phyloP scores from a whole-genome alignment of 108 stramenopile genomes.

The Skeletonema grethae region DNA sequence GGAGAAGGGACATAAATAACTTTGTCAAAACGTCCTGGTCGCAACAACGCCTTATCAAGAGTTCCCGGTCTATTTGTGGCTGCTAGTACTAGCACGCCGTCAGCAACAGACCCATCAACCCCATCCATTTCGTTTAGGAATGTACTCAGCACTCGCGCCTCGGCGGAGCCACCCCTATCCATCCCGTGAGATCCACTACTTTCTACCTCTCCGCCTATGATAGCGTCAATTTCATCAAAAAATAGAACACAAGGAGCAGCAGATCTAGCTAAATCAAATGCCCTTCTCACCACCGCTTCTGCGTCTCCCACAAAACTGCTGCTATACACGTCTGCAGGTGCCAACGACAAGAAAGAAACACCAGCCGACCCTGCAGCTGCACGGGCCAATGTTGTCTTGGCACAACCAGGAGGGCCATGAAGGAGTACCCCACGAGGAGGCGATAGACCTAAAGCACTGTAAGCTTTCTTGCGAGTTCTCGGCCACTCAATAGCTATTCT shows the following conservation, averaged over 20 bases:
- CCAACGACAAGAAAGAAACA: constrained; percentile 92
- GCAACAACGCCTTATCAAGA: constrained; percentile 93
- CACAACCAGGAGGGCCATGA: constrained; percentile 98
- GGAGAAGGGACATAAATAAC: constrained; percentile 93
- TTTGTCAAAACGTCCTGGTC: constrained; percentile 94
- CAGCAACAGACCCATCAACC: constrained; percentile 67
- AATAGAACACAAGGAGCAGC: constrained; percentile 96
- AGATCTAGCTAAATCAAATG: constrained; percentile 91
- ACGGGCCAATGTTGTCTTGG: constrained; percentile 95
- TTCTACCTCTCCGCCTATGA: constrained; percentile 60
- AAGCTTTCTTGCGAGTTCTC: constrained; percentile 52
- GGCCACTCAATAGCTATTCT: constrained; percentile 88
- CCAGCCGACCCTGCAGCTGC: constrained; percentile 93
- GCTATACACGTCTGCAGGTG: constrained; percentile 94
- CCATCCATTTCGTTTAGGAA: constrained; percentile 99
- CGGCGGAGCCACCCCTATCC: constrained; percentile 79
- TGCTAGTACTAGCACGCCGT: constrained; percentile 94
- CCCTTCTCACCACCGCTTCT: constrained; percentile 91
- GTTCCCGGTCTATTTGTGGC: constrained; percentile 94
- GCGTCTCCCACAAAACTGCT: constrained; percentile 98
- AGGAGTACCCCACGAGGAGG: constrained; percentile 87
- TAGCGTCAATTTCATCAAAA: constrained; percentile 99
- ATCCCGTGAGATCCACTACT: constrained; percentile 52
- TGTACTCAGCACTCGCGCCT: constrained; percentile 89
- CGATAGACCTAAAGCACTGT: constrained; percentile 56